phyloP scores from a whole-genome alignment of 75 land plant species.

The Pseudotsuga menziesii region DNA sequence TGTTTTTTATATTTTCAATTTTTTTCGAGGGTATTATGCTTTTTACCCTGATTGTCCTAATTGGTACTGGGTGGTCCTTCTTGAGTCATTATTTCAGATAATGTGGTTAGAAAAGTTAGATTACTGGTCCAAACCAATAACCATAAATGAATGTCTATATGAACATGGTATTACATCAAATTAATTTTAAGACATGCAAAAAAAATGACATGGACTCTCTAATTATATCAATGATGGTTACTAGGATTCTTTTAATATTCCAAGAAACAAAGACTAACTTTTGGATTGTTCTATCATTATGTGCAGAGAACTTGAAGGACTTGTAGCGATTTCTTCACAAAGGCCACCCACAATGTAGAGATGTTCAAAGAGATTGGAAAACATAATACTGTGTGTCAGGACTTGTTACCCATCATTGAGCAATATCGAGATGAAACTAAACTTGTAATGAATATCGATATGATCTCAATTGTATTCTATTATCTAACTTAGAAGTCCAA shows the following conservation, averaged over 20 bases:
- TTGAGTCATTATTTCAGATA: too few species aligned
- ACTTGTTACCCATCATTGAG: slow-evolving; percentile 76
- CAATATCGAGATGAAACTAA: slow-evolving; percentile 60
- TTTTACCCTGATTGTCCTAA: too few species aligned
- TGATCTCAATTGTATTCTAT: too few species aligned
- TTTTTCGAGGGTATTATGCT: too few species aligned
- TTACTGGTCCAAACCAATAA: background rate
- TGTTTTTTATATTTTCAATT: too few species aligned
- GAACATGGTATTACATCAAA: background rate
- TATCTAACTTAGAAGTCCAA: too few species aligned
- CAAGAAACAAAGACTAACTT: background rate
- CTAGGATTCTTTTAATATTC: background rate
- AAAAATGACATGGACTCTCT: background rate
- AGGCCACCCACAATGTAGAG: slow-evolving; percentile 68
- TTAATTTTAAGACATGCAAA: too few species aligned
- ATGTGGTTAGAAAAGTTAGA: too few species aligned
- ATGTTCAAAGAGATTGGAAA: slow-evolving; percentile 87
- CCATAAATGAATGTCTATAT: background rate
- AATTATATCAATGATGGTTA: background rate
- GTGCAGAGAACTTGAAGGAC: slow-evolving; percentile 81
- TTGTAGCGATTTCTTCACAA: slow-evolving; percentile 77
- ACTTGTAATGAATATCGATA: slow-evolving; percentile 69
- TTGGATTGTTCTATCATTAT: background rate
- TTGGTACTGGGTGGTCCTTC: too few species aligned
- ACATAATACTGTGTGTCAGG: slow-evolving; percentile 67